Evolutionary conservation across 345 rosid genomes (phyloP).

Genomic region (Heritiera fomes): DNA sequence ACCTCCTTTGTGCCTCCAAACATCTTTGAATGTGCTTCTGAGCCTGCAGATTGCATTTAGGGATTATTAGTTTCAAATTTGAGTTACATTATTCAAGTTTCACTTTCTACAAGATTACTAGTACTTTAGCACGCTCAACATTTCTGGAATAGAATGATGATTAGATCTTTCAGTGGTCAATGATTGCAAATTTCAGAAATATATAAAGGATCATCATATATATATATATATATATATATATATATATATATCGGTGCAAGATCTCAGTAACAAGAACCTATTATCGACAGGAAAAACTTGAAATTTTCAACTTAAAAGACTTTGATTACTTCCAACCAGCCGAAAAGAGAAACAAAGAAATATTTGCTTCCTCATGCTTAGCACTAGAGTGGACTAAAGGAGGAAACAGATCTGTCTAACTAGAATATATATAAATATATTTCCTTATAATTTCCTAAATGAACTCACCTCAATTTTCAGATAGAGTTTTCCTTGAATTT

Average conservation of each 20-base stretch:
- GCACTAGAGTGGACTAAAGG: not conserved
- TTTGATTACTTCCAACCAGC: not conserved
- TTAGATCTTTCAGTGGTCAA: not conserved
- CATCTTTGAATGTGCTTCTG: not conserved
- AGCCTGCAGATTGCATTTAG: conserved; percentile 7
- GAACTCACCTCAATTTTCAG: conserved; percentile 24
- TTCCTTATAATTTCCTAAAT: not conserved
- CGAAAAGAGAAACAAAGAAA: not conserved
- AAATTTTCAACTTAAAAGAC: not conserved
- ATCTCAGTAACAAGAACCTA: not conserved
- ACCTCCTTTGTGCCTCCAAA: conserved; percentile 19
- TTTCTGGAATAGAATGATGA: not conserved
- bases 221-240: no score
- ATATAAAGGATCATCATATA: not conserved
- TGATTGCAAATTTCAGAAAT: not conserved
- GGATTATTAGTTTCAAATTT: not conserved
- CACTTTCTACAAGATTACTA: not conserved
- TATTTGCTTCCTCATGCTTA: not conserved
- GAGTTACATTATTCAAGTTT: not conserved
- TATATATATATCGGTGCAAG: not conserved
- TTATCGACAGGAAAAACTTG: not conserved
- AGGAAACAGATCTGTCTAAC: not conserved
- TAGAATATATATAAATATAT: not conserved
- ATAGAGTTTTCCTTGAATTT: not conserved
- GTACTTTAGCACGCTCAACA: not conserved